phyloP scores from a whole-genome alignment of 768 basidiomycete genomes.

The Gelatoporia subvermispora region DNA sequence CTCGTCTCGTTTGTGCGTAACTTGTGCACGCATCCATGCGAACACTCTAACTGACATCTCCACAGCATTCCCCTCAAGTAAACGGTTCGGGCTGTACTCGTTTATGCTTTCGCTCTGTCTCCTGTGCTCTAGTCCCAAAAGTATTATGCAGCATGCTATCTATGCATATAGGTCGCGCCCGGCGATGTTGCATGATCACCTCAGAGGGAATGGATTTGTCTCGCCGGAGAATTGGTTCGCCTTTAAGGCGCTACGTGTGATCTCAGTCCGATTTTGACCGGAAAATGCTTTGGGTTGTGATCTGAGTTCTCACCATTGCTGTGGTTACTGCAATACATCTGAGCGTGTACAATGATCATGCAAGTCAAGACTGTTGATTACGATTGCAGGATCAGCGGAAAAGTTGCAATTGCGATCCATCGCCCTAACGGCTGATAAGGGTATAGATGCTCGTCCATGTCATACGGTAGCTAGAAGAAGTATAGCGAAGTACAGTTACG shows the following conservation, averaged over 20 bases:
- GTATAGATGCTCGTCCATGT: conserved; percentile 20
- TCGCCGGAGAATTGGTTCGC: too few relatives aligned
- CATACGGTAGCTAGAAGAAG: conserved; percentile 14
- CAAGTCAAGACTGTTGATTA: too few relatives aligned
- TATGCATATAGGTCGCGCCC: conserved; percentile 7
- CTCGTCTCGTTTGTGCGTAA: conserved; percentile 73
- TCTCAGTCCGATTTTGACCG: too few relatives aligned
- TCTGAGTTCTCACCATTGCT: too few relatives aligned
- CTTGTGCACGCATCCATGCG: background rate
- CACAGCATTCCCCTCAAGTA: conserved; percentile 94
- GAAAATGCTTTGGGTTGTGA: too few relatives aligned
- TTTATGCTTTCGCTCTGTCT: conserved; percentile 20
- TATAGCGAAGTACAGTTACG: conserved; percentile 21
- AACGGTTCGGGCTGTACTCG: conserved; percentile 28
- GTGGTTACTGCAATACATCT: too few relatives aligned
- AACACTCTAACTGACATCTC: conserved; percentile 9
- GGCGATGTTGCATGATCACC: too few relatives aligned
- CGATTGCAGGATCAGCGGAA: too few relatives aligned
- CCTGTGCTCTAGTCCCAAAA: conserved; percentile 29
- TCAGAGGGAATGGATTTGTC: too few relatives aligned
- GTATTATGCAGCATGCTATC: conserved; percentile 35
- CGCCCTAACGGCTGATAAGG: conserved; percentile 15
- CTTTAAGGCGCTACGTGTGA: too few relatives aligned
- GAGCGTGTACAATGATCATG: too few relatives aligned
- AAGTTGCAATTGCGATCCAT: conserved; percentile 8